These are phyloP conservation scores for Diaporthe vaccinii DNA, from an alignment of 2,329 filamentous ascomycete species.

Conservation along the genomic window DNA sequence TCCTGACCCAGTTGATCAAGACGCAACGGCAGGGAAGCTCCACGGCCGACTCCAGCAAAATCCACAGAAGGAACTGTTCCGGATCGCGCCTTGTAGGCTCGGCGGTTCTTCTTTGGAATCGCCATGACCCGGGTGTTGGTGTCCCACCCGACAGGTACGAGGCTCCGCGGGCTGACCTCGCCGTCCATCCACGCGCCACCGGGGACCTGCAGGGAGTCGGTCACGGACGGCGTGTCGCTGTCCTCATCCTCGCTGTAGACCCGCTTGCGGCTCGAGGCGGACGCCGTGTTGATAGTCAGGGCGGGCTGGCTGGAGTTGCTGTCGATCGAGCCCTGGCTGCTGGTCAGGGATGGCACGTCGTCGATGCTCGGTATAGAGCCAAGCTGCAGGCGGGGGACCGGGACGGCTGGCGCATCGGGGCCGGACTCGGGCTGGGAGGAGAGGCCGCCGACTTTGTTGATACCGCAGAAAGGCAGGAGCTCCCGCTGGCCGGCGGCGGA, in stretches of 20 bases:
- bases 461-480: constrained; percentile 83
- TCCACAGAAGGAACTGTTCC: constrained; percentile 45
- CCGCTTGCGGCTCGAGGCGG: constrained; percentile 60
- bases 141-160: constrained; percentile 53
- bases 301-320: constrained; percentile 47
- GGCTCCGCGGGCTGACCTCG: constrained; percentile 56
- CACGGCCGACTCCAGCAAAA: constrained; percentile 34
- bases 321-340: constrained; percentile 68
- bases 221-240: constrained; percentile 41
- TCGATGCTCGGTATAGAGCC: constrained; percentile 52
- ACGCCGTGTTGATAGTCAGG: constrained; percentile 40
- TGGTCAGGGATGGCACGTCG: constrained; percentile 62
- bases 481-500: constrained; percentile 63
- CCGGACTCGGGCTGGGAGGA: constrained; percentile 63
- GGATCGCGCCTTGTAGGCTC: constrained; percentile 33
- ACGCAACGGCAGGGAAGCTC: constrained; percentile 1
- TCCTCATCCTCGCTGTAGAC: constrained; percentile 60
- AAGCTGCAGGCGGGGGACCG: constrained; percentile 44
- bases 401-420: constrained; percentile 10
- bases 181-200: constrained; percentile 51
- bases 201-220: constrained; percentile 36
- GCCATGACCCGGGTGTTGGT: constrained; percentile 63
- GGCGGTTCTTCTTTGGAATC: constrained; percentile 53
- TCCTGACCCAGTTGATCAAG: constrained; percentile 57
- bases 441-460: constrained; percentile 80